Percentiles rank a stretch among this genome's conserved stretches.
Conservation (phyloP, 2,329 filamentous ascomycete genomes). For the Aureobasidium sp. region DNA sequence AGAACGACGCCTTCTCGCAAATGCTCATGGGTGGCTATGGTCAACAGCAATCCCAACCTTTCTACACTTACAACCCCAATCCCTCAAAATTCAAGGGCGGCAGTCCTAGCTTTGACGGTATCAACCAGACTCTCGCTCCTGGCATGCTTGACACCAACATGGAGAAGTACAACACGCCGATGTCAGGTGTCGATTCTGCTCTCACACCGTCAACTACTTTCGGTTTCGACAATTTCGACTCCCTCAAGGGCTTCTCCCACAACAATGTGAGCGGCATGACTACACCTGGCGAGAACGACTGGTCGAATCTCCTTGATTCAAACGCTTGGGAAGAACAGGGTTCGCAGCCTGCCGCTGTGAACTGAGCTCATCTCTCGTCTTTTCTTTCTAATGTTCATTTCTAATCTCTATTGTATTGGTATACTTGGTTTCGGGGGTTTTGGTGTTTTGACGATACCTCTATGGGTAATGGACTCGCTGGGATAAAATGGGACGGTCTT, state of each 20-base stretch:
- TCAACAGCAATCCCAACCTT: conserved; percentile 29
- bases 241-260: conserved; percentile 19
- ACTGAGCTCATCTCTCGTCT: neutral
- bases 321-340: conserved; percentile 17
- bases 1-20: conserved; percentile 35
- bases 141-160: conserved; percentile 25
- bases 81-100: conserved; percentile 22
- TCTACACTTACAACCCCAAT: conserved; percentile 40
- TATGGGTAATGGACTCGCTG: neutral
- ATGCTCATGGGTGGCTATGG: conserved; percentile 40
- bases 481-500: conserved; percentile 3
- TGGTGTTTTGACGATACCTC: neutral
- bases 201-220: conserved; percentile 17
- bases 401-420: neutral
- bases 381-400: neutral
- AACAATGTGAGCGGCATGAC: conserved; percentile 18
- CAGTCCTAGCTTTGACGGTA: conserved; percentile 24
- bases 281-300: conserved; percentile 20
- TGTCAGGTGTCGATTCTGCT: conserved; percentile 21
- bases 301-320: conserved; percentile 22
- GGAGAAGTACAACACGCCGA: conserved; percentile 17
- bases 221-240: conserved; percentile 17
- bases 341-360: conserved; percentile 6
- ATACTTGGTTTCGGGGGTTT: neutral
- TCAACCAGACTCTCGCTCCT: conserved; percentile 33